Evolutionary conservation across 108 stramenopile species (phyloP).

Genomic region (Cyclotella choctawhatcheeana): DNA sequence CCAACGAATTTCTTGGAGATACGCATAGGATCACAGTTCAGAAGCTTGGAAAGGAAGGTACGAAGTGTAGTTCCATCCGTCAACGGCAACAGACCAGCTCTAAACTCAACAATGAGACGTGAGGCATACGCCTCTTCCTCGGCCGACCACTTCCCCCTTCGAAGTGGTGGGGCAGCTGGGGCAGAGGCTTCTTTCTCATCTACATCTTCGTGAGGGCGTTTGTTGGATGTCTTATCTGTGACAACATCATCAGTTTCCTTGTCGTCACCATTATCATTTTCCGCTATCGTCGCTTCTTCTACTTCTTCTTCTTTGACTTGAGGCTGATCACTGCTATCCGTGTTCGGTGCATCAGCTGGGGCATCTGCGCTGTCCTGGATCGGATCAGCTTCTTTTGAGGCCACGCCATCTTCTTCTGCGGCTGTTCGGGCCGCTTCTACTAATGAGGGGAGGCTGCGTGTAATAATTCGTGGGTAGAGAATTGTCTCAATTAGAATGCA

Average conservation of each 20-base stretch:
- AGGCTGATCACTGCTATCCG: no score
- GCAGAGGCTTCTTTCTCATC: neutral
- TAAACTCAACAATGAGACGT: constrained; percentile 94
- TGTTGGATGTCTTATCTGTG: neutral
- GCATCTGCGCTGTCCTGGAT: no score
- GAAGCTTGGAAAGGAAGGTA: constrained; percentile 91
- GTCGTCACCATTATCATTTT: no score
- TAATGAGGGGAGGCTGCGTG: constrained; percentile 57
- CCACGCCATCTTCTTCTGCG: constrained; percentile 71
- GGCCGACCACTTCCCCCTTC: constrained; percentile 89
- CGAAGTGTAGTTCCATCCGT: constrained; percentile 97
- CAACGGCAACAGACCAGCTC: constrained; percentile 88
- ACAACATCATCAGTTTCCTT: neutral
- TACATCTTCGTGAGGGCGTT: constrained; percentile 3
- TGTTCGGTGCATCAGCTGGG: no score
- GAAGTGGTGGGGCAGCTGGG: constrained; percentile 6
- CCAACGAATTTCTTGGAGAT: constrained; percentile 99
- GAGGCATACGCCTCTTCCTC: constrained; percentile 97
- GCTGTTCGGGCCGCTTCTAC: constrained; percentile 75
- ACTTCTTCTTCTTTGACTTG: neutral
- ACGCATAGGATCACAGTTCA: constrained; percentile 99
- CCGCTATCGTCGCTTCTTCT: neutral
- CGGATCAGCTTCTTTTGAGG: neutral
- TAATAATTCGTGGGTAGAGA: neutral
- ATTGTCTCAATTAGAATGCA: no score